Conservation (phyloP, 441 rosid species). For the Jatropha multifida region DNA sequence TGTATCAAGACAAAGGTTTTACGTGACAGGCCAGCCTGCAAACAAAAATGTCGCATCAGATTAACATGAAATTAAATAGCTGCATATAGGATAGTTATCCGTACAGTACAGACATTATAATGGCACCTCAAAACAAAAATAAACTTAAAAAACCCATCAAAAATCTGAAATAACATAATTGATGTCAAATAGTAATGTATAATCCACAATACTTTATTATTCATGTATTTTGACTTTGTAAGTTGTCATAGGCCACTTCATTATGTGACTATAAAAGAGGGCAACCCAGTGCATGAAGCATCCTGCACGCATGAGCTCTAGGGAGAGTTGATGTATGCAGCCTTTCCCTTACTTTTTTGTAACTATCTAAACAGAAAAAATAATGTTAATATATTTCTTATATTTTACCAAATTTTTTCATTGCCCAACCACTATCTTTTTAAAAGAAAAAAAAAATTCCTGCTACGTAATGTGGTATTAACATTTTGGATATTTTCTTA, state of each 20-base stretch:
- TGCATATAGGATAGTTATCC: background rate
- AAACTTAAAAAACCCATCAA: background rate
- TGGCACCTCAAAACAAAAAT: background rate
- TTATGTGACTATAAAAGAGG: too few species aligned
- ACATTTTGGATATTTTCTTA: background rate
- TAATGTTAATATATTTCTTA: background rate
- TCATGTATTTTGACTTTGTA: background rate
- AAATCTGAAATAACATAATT: background rate
- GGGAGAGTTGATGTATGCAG: too few species aligned
- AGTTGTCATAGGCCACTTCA: background rate
- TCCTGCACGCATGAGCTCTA: too few species aligned
- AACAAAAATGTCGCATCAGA: constrained; percentile 25
- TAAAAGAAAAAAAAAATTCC: background rate
- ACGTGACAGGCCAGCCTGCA: constrained; percentile 88
- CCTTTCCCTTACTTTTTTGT: background rate
- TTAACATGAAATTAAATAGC: background rate
- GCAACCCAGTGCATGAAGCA: too few species aligned
- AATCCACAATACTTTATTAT: background rate
- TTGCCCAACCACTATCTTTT: background rate
- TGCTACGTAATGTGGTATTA: background rate
- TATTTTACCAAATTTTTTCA: background rate
- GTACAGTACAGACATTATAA: background rate
- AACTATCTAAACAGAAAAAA: background rate
- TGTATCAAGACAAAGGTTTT: constrained; percentile 83
- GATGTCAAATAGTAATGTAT: background rate